A percentile compares a stretch with the other conserved stretches of the same genome.
Evolutionary conservation across 2,329 filamentous ascomycete species (phyloP).

Genomic region (Colletotrichum plurivorum): DNA sequence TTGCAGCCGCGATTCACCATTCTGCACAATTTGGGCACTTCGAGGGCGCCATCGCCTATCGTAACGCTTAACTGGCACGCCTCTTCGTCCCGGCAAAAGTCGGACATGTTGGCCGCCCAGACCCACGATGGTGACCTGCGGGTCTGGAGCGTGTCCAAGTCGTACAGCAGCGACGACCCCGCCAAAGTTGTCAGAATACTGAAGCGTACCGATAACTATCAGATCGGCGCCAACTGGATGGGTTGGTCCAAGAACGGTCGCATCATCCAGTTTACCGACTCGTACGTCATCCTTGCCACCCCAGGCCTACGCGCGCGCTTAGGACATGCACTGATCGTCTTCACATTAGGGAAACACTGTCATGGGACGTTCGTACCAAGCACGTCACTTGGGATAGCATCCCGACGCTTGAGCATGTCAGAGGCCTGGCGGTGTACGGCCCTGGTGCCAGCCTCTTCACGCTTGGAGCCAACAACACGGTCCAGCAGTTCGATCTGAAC

Average conservation of each 20-base stretch:
- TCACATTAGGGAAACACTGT: constrained; percentile 81
- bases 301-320: constrained; percentile 62
- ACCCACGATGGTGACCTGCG: constrained; percentile 91
- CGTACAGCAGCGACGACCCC: constrained; percentile 76
- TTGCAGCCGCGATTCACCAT: constrained; percentile 95
- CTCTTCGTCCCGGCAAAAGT: constrained; percentile 94
- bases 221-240: constrained; percentile 91
- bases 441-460: constrained; percentile 94
- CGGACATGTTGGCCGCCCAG: constrained; percentile 96
- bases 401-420: constrained; percentile 85
- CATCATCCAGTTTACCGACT: constrained; percentile 92
- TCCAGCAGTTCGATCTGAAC: constrained; percentile 96
- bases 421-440: constrained; percentile 88
- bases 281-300: constrained; percentile 65
- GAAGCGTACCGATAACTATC: constrained; percentile 81
- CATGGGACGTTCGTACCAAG: constrained; percentile 99
- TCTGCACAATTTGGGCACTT: constrained; percentile 90
- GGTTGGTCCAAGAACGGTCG: constrained; percentile 98
- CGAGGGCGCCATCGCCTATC: constrained; percentile 87
- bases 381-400: constrained; percentile 92
- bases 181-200: constrained; percentile 92
- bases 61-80: constrained; percentile 94
- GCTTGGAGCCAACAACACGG: constrained; percentile 86
- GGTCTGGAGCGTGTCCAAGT: constrained; percentile 97
- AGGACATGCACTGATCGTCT: constrained; percentile 49